Conservation (phyloP, 306 rosid genomes). For the Quercus dentata region DNA sequence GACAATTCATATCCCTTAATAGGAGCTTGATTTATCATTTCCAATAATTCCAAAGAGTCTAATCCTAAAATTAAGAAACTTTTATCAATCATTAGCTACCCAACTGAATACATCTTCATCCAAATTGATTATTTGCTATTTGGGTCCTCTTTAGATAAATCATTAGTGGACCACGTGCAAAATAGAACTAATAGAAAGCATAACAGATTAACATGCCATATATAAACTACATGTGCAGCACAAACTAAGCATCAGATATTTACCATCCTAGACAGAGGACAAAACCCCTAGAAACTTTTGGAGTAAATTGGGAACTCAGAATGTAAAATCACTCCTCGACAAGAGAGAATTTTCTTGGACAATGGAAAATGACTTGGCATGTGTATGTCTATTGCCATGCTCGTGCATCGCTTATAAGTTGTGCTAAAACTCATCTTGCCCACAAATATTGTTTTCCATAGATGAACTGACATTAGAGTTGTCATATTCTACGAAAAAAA, state of each 20-base stretch:
- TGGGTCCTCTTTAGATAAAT: neutral
- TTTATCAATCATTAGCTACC: too few species aligned
- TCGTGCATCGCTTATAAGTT: neutral
- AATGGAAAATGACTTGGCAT: neutral
- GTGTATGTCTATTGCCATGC: neutral
- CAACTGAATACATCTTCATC: neutral
- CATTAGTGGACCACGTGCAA: neutral
- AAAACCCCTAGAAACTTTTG: neutral
- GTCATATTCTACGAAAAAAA: neutral
- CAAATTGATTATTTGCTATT: neutral
- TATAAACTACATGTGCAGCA: neutral
- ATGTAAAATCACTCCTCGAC: neutral
- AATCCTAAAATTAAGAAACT: too few species aligned
- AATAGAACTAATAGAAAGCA: neutral
- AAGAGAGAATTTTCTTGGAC: neutral
- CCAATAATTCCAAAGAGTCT: too few species aligned
- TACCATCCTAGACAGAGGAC: neutral
- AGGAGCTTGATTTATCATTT: neutral
- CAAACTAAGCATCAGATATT: neutral
- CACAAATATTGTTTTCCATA: neutral
- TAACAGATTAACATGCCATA: neutral
- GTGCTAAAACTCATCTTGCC: neutral
- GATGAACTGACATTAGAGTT: neutral
- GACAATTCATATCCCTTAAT: neutral
- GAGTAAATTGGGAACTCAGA: neutral